phyloP scores from a whole-genome alignment of 1,139 yeast genomes.

The Suhomyces yuchorum region DNA sequence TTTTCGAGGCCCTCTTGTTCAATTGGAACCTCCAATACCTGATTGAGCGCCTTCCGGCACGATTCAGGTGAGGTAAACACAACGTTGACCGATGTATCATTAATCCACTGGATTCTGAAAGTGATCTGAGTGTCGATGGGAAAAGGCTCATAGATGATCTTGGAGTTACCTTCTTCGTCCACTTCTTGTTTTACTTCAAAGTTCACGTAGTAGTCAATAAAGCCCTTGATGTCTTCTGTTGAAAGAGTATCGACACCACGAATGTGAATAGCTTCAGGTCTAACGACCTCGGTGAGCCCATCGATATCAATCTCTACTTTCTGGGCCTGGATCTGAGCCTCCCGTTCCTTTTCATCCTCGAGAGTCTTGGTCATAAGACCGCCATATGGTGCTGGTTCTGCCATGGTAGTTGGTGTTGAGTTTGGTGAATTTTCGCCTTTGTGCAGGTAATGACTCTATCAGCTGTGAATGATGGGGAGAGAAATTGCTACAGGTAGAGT shows the following conservation, averaged over 20 bases:
- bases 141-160: constrained; percentile 24
- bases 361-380: constrained; percentile 45
- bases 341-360: constrained; percentile 41
- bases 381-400: constrained; percentile 48
- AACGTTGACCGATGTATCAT: constrained; percentile 60
- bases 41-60: constrained; percentile 41
- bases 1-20: constrained; percentile 18
- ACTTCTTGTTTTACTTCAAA: constrained; percentile 27
- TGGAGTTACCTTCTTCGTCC: constrained; percentile 15
- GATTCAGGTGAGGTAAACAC: constrained; percentile 52
- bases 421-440: background rate
- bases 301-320: constrained; percentile 37
- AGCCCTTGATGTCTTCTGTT: constrained; percentile 63
- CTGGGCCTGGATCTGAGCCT: constrained; percentile 35
- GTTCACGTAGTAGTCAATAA: constrained; percentile 53
- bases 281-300: constrained; percentile 30
- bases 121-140: constrained; percentile 33
- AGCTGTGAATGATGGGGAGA: background rate
- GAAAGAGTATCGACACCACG: constrained; percentile 71
- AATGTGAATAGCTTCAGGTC: constrained; percentile 56
- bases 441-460: background rate
- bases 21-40: constrained; percentile 3
- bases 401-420: constrained; percentile 21
- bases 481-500: background rate
- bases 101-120: constrained; percentile 68